Conservation (phyloP, 2,329 filamentous ascomycete genomes). For the Colletotrichum godetiae region DNA sequence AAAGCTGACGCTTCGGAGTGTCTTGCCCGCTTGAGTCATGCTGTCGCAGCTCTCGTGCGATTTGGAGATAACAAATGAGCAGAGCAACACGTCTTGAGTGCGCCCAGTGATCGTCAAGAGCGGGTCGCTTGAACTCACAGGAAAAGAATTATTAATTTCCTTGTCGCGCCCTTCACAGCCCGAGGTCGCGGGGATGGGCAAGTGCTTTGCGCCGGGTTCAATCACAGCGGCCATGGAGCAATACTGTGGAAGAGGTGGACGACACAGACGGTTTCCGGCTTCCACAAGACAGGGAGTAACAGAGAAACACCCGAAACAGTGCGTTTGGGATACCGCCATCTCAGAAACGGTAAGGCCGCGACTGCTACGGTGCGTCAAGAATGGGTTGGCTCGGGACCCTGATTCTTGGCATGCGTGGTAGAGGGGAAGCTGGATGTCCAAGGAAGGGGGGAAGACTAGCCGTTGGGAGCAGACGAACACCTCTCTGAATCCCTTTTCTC, state of each 20-base stretch:
- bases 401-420: neutral
- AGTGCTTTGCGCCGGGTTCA: neutral
- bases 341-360: neutral
- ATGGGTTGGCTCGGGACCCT: slow-evolving; percentile 4
- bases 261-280: neutral
- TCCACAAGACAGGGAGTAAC: neutral
- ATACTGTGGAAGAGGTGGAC: too few relatives aligned
- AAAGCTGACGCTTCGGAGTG: neutral
- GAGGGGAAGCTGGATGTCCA: neutral
- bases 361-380: neutral
- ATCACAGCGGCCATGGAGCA: neutral
- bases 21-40: neutral
- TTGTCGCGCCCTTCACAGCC: too few relatives aligned
- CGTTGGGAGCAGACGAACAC: neutral
- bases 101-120: neutral
- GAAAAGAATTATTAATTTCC: too few relatives aligned
- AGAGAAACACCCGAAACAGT: neutral
- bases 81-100: neutral
- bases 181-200: too few relatives aligned
- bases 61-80: neutral
- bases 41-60: neutral
- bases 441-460: neutral
- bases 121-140: neutral
- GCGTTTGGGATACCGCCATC: neutral
- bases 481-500: neutral